Evolutionary conservation across 768 basidiomycete species (phyloP), one percentile per base, ranked within the genome.

Genomic region (Kwoniella sp.): DNA sequence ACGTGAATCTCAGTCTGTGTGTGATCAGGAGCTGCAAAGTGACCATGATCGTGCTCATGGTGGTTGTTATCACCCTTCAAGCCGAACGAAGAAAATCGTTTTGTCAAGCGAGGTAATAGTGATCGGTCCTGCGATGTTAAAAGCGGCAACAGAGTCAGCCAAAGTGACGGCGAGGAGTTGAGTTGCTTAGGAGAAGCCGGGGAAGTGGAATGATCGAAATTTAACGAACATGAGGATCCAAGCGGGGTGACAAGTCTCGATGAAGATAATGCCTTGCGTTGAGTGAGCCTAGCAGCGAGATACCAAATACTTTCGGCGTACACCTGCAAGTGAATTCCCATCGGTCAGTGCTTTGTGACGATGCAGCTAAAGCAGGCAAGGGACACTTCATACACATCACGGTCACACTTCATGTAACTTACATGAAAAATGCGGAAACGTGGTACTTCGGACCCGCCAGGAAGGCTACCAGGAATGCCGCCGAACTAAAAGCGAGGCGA

Each of bases 1-100:
- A 64, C 49, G 46, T 53, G 62, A 15, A 64, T 58, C 27, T 64
- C 62, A 8, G 60, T 56, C 44, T 62, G 54, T 15, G 48, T 56
- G 0, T 44, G 40, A 37, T 47, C 33, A 15, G 17, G n/a, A 22
- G 27, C 15, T 19, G 15, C 26, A 33, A 22, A 49, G 48, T 19
- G 26, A 24, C 22, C 30, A 8, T 9, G 17, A 58, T 4, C 13
- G 17, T 21, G 48, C 22, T 50, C n/a, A 1, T 44, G 40, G 10
- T 44, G 40, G 17, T 19, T 9, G 40, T 19, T 19, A 27, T 47
- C 7, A 19, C 27, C 33, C n/a, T 53, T 53, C 27, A 30, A 27
- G 17, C 29, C 24, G 25, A 57, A 27, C 17, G 24, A 40, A 5
- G 55, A 57, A 2, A 17, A 26, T 24, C 33, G 47, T 22, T 40